Conservation (phyloP, 768 basidiomycete species). For the Rhodotorula sphaerocarpa region DNA sequence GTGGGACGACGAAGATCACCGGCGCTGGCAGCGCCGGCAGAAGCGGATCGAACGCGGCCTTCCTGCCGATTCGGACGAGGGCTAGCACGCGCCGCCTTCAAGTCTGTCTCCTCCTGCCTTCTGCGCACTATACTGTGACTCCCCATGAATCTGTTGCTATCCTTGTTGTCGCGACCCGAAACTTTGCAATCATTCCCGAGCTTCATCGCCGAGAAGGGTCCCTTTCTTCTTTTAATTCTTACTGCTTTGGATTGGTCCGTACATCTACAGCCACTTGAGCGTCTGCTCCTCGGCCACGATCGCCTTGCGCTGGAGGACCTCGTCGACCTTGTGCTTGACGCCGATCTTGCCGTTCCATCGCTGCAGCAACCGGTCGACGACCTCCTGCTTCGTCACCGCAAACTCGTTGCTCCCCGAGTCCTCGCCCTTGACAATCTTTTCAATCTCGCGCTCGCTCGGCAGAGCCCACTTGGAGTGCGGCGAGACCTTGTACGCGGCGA, state of each 20-base stretch:
- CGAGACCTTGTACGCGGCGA: slow-evolving; percentile 35
- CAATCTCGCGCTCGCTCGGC: slow-evolving; percentile 69
- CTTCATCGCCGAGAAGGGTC: too few species aligned
- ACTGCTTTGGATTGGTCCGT: too few species aligned
- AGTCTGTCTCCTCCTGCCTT: not conserved
- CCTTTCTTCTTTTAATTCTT: too few species aligned
- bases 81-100: not conserved
- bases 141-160: not conserved
- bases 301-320: slow-evolving; percentile 65
- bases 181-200: not conserved
- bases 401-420: slow-evolving; percentile 57
- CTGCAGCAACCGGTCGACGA: slow-evolving; percentile 54
- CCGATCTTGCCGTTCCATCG: slow-evolving; percentile 54
- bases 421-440: slow-evolving; percentile 57
- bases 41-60: slow-evolving; percentile 16
- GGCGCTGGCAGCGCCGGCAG: slow-evolving; percentile 15
- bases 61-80: slow-evolving; percentile 14
- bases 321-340: slow-evolving; percentile 65
- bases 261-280: slow-evolving; percentile 34
- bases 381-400: slow-evolving; percentile 57
- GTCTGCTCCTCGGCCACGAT: slow-evolving; percentile 40
- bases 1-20: slow-evolving; percentile 21
- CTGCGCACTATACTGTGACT: not conserved
- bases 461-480: slow-evolving; percentile 52
- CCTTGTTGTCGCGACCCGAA: not conserved